A percentile compares a stretch with the other conserved stretches of the same genome.
Conservation (phyloP, 1,284 basidiomycete genomes). For the Calocybe gambosa region DNA sequence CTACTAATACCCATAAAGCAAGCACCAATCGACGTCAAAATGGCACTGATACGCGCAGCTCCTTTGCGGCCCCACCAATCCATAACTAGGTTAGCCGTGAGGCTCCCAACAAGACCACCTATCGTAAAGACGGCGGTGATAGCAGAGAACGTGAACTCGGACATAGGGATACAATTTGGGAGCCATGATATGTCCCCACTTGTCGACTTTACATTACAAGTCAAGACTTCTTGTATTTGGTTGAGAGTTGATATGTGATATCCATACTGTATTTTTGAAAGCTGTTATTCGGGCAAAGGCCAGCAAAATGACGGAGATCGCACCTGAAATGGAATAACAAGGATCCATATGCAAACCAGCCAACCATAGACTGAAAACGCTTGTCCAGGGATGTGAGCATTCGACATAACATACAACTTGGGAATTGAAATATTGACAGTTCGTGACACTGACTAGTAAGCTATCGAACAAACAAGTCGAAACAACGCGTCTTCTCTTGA, state of each 20-base stretch:
- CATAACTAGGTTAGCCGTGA: slow-evolving; percentile 66
- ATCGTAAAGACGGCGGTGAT: slow-evolving; percentile 83
- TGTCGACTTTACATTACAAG: slow-evolving; percentile 43
- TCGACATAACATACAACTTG: slow-evolving; percentile 3
- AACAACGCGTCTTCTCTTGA: neutral
- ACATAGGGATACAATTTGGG: slow-evolving; percentile 73
- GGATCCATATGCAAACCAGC: slow-evolving; percentile 56
- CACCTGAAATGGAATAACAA: slow-evolving; percentile 61
- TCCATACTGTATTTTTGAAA: slow-evolving; percentile 47
- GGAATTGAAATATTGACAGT: too few relatives aligned
- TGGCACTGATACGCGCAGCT: slow-evolving; percentile 53
- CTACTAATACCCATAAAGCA: slow-evolving; percentile 60
- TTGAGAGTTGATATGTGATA: slow-evolving; percentile 87
- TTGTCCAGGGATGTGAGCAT: slow-evolving; percentile 12
- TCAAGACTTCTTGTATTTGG: slow-evolving; percentile 76
- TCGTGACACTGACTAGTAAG: too few relatives aligned
- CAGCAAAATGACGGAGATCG: neutral
- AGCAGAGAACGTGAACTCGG: slow-evolving; percentile 67
- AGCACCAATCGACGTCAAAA: slow-evolving; percentile 55
- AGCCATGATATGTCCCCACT: slow-evolving; percentile 29
- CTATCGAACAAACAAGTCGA: too few relatives aligned
- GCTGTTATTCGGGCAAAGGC: neutral
- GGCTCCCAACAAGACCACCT: slow-evolving; percentile 81
- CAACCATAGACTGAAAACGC: slow-evolving; percentile 58
- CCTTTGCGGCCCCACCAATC: slow-evolving; percentile 64